Conservation (phyloP, 2,329 filamentous ascomycete species). For the Botrytis hyacinthi region DNA sequence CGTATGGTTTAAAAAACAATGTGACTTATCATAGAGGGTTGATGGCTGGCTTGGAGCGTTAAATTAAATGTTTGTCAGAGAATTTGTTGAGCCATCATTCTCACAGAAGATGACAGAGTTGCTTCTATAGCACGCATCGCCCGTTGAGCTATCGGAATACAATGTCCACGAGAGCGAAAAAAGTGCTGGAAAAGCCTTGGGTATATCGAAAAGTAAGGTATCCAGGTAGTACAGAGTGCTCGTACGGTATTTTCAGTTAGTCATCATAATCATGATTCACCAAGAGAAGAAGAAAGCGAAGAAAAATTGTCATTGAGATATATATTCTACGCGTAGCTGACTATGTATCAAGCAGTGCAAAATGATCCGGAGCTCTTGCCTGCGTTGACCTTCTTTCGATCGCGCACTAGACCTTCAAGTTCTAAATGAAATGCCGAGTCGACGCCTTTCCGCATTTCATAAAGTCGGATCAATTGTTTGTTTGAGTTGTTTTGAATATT, state of each 20-base stretch:
- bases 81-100: neutral
- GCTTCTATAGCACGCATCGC: neutral
- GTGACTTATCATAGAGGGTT: neutral
- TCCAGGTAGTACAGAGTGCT: neutral
- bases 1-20: neutral
- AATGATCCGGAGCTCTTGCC: neutral
- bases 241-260: neutral
- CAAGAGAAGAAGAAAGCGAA: neutral
- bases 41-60: neutral
- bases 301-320: neutral
- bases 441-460: neutral
- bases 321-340: accelerated
- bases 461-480: neutral
- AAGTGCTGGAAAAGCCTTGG: neutral
- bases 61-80: neutral
- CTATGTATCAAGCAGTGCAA: neutral
- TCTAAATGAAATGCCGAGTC: neutral
- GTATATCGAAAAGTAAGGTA: too few species aligned
- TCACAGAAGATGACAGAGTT: neutral
- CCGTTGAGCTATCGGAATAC: neutral
- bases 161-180: neutral
- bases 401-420: neutral
- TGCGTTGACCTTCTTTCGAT: neutral
- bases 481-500: neutral
- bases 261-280: neutral